Evolutionary conservation across 1,139 yeast genomes (phyloP).

Genomic region (Saccharomycopsis hybrid): DNA sequence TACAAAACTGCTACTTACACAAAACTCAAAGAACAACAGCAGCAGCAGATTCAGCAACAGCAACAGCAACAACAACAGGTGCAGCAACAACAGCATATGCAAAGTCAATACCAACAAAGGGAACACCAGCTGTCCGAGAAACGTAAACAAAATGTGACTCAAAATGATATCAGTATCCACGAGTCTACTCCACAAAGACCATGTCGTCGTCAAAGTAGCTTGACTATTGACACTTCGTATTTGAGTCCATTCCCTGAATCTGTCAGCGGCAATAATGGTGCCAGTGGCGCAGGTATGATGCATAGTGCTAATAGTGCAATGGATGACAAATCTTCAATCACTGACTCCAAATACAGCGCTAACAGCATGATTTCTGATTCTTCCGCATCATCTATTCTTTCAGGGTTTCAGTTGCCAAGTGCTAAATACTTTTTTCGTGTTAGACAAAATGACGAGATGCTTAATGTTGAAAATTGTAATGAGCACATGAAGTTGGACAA

Average conservation of each 20-base stretch:
- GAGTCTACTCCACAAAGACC: neutral
- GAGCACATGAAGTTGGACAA: slow-evolving; percentile 14
- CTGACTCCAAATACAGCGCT: slow-evolving; percentile 12
- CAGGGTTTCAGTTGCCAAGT: slow-evolving; percentile 22
- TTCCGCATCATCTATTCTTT: slow-evolving; percentile 24
- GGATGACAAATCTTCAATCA: too few species aligned
- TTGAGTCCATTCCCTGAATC: too few species aligned
- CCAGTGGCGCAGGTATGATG: neutral
- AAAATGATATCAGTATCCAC: neutral
- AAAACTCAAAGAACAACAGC: slow-evolving; percentile 5
- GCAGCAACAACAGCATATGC: too few species aligned
- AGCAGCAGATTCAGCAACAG: slow-evolving; percentile 5
- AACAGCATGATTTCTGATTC: slow-evolving; percentile 8
- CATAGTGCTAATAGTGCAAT: neutral
- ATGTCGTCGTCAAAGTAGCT: slow-evolving; percentile 19
- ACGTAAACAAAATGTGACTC: too few species aligned
- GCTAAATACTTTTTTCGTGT: slow-evolving; percentile 19
- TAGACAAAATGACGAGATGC: slow-evolving; percentile 21
- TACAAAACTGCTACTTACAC: slow-evolving; percentile 20
- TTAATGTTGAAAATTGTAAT: slow-evolving; percentile 14
- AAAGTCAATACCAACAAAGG: neutral
- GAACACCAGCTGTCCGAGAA: too few species aligned
- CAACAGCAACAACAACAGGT: neutral
- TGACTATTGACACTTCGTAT: slow-evolving; percentile 24
- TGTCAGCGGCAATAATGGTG: slow-evolving; percentile 22